Evolutionary conservation across 352 stramenopile species (phyloP).

Genomic region (Achlya hypogyna): DNA sequence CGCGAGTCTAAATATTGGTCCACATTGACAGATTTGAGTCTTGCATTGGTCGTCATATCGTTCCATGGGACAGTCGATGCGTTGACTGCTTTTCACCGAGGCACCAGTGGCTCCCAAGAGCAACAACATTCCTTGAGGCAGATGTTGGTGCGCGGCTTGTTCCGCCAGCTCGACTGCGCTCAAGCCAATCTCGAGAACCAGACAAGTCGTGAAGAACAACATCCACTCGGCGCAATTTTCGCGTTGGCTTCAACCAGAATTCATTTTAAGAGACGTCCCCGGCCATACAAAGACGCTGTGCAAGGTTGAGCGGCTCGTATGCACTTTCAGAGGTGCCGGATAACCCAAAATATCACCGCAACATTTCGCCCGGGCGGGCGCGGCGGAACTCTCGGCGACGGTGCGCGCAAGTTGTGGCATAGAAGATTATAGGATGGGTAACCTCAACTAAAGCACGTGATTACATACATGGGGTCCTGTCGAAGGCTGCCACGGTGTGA

Average conservation of each 20-base stretch:
- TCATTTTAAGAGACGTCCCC: not conserved
- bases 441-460: conserved; percentile 1
- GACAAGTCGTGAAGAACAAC: no score
- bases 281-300: not conserved
- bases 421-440: conserved; percentile 6
- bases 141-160: no score
- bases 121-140: no score
- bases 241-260: not conserved
- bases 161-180: no score
- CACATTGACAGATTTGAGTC: no score
- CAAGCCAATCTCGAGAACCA: no score
- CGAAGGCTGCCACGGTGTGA: not conserved
- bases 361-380: not conserved
- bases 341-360: not conserved
- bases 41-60: no score
- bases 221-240: no score
- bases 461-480: not conserved
- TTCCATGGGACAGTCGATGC: no score
- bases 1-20: no score
- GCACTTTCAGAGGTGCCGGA: not conserved
- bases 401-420: not conserved
- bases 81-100: no score
- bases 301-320: not conserved
- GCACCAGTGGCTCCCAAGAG: no score
- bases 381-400: not conserved